Evolutionary conservation across 2,329 filamentous ascomycete species (phyloP).

Genomic region (Gyromitra esculenta): DNA sequence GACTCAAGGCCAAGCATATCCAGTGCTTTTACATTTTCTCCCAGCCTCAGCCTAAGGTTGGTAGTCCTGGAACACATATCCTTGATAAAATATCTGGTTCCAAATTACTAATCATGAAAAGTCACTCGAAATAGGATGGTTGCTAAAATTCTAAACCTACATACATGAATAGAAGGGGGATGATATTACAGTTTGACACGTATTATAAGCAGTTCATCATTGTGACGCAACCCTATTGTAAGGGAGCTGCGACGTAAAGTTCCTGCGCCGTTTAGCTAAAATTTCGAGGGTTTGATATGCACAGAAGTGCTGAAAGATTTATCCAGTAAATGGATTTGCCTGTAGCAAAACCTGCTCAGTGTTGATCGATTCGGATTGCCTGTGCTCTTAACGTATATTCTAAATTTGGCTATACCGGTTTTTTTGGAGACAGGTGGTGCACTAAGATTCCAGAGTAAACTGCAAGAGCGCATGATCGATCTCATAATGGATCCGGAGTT

Average conservation of each 20-base stretch:
- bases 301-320: neutral
- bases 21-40: neutral
- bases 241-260: neutral
- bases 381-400: neutral
- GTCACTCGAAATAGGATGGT: neutral
- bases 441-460: neutral
- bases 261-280: neutral
- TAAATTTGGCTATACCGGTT: conserved; percentile 23
- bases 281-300: neutral
- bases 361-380: neutral
- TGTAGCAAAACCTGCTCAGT: conserved; percentile 8
- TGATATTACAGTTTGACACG: neutral
- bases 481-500: neutral
- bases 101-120: neutral
- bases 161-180: neutral
- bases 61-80: neutral
- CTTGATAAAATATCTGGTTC: neutral
- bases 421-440: neutral
- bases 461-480: neutral
- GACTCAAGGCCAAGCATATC: neutral
- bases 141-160: neutral
- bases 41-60: neutral
- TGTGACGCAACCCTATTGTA: neutral
- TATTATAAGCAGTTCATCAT: neutral
- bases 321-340: neutral